Conservation (phyloP, 768 basidiomycete genomes). For the Suillus americanus region DNA sequence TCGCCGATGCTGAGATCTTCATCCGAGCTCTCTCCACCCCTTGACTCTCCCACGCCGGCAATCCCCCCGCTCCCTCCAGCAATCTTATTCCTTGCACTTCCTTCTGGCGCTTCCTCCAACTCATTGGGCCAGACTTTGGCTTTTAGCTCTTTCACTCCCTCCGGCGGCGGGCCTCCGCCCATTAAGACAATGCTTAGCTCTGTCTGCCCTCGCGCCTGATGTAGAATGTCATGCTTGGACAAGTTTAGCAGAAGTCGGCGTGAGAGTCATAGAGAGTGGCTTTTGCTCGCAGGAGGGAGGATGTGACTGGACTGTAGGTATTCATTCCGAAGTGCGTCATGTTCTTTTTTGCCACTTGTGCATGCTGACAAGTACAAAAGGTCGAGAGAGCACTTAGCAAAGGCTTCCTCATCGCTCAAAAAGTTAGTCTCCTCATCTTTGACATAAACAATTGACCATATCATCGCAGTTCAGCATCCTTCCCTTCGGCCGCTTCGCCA, state of each 20-base stretch:
- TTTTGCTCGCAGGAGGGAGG: not conserved
- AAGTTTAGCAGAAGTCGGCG: constrained; percentile 65
- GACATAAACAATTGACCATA: no score
- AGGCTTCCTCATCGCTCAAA: no score
- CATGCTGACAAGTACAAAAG: no score
- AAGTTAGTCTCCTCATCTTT: no score
- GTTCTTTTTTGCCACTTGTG: no score
- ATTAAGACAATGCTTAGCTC: constrained; percentile 51
- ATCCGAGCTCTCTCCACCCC: not conserved
- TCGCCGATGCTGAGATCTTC: not conserved
- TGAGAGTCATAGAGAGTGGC: constrained; percentile 25
- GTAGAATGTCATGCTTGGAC: constrained; percentile 74
- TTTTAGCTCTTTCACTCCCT: constrained; percentile 59
- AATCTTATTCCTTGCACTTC: constrained; percentile 60
- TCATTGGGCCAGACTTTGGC: constrained; percentile 52
- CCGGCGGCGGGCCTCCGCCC: no score
- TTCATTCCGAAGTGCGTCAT: no score
- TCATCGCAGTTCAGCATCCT: no score
- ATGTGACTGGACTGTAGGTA: no score
- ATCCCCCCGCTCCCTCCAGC: constrained; percentile 41
- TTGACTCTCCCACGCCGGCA: not conserved
- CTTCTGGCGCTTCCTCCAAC: constrained; percentile 66
- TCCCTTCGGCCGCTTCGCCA: no score
- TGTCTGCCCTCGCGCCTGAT: constrained; percentile 51
- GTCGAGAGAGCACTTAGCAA: no score